These are phyloP conservation scores for Arctostaphylos glauca DNA, from an alignment of 148 eudicot species.

Conservation along the genomic window DNA sequence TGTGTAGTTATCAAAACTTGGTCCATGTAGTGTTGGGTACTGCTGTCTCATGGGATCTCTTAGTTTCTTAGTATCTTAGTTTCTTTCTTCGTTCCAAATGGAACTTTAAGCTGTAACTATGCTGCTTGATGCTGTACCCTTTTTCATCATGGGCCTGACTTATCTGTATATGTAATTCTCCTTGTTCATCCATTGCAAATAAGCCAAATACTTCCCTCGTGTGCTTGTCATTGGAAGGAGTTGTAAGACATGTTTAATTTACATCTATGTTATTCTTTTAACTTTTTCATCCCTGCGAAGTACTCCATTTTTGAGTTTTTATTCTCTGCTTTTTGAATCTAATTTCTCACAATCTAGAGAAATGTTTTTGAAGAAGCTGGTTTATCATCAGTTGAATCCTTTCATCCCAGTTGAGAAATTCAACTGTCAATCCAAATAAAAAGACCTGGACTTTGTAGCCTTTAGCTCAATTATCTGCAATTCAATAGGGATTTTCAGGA, in stretches of 20 bases:
- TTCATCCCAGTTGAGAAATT: not conserved
- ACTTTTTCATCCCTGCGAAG: not conserved
- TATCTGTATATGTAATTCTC: not conserved
- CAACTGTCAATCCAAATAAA: not conserved
- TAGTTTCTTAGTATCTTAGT: not conserved
- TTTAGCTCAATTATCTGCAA: not conserved
- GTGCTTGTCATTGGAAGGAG: not conserved
- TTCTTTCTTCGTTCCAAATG: constrained; percentile 5
- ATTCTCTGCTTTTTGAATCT: not conserved
- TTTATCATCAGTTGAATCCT: not conserved
- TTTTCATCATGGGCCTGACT: not conserved
- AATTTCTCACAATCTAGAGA: not conserved
- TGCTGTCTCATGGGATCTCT: not conserved
- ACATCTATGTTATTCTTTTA: not conserved
- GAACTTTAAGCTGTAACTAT: not conserved
- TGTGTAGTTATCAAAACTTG: not conserved
- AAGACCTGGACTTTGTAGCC: not conserved
- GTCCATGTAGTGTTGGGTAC: not conserved
- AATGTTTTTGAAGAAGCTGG: not conserved
- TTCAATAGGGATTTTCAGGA: not conserved
- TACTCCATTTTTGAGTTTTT: not conserved
- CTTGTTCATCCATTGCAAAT: not conserved
- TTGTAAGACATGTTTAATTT: not conserved
- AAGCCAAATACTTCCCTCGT: not conserved
- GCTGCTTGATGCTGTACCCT: not conserved